Base-by-base conservation (phyloP, 2,329 filamentous ascomycete genomes). In the Phyllosticta paracitricarpa region DNA sequence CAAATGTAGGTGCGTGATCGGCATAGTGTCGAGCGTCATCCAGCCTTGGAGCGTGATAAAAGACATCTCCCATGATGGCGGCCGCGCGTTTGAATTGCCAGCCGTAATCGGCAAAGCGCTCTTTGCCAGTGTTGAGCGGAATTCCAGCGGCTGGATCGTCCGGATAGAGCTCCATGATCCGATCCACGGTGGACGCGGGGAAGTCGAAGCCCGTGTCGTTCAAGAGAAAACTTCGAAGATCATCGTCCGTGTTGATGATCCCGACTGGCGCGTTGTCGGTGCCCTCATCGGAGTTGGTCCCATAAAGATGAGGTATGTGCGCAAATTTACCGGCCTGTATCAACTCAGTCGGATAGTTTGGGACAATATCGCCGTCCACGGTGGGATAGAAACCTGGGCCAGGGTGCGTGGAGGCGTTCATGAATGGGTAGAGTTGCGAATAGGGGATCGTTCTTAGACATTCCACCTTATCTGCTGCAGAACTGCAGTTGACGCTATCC, bases 21-120 rank as follows among this genome's bases (percentile, higher is more conserved):
- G 48, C 40, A 48, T 61, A 61, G 54, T 57, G 59, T 14, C 59
- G 40, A 9, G 72, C 71, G 51, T 74, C 72, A 51, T 68, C 68
- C 2, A 73, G 67, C 3, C 59, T 48, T 24, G 59, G 59, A 4
- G 54, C 59, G 48, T 61, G 59, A 55, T 61, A 61, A 25, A 61
- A 61, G 54, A 48, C 48, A 54, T 63, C 61, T n/a, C 61, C 61
- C 25, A 63, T 52, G 51, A 63, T 61, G 26, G 58, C 57, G 22
- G 61, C 61, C 2, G 17, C 55, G 33, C 61, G 58, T 51, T 63
- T 63, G 51, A 51, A 63, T 33, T 63, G 61, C 51, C 66, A 65
- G 0, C 72, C 71, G 26, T 70, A 65, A 17, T 67, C 69, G 51
- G 69, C 66, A 60, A 73, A 74, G 19, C 68, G 66, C 57, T 72